phyloP scores from a whole-genome alignment of 768 basidiomycete genomes.

The Boletus tylopilopsis region DNA sequence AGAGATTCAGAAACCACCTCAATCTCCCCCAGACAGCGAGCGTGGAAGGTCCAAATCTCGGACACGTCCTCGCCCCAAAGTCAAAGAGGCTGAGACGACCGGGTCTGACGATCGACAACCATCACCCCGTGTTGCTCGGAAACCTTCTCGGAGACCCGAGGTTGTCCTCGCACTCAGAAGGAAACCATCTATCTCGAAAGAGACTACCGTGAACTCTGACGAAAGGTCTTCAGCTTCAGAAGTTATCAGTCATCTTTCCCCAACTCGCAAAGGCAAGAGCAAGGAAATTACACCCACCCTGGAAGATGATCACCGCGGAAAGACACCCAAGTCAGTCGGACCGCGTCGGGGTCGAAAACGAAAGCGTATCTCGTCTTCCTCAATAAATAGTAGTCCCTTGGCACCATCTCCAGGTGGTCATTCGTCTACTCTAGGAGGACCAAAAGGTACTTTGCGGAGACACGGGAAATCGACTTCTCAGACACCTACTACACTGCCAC shows the following conservation, averaged over 20 bases:
- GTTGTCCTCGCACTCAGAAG: constrained; percentile 6
- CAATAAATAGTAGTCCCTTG: constrained; percentile 3
- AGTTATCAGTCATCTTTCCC: background rate
- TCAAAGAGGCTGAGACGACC: background rate
- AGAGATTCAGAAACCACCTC: constrained; percentile 8
- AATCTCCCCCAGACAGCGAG: constrained; percentile 13
- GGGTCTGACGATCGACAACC: constrained; percentile 3
- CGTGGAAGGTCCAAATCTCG: constrained; percentile 14
- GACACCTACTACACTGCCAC: background rate
- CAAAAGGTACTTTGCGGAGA: constrained; percentile 6
- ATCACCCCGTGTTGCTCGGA: constrained; percentile 4
- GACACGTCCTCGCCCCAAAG: constrained; percentile 1
- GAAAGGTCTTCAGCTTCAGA: constrained; percentile 2
- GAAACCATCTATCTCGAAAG: background rate
- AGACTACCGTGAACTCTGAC: background rate
- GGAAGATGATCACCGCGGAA: constrained; percentile 4
- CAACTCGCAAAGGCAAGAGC: constrained; percentile 14
- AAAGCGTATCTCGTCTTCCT: constrained; percentile 22
- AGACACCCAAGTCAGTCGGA: constrained; percentile 13
- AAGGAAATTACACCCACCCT: constrained; percentile 8
- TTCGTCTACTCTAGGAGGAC: constrained; percentile 7
- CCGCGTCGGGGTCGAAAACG: constrained; percentile 18
- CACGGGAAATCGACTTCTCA: constrained; percentile 7
- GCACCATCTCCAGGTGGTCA: constrained; percentile 19
- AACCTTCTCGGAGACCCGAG: constrained; percentile 13